Evolutionary conservation across 352 stramenopile species (phyloP).

Genomic region (Pythium coloratum): DNA sequence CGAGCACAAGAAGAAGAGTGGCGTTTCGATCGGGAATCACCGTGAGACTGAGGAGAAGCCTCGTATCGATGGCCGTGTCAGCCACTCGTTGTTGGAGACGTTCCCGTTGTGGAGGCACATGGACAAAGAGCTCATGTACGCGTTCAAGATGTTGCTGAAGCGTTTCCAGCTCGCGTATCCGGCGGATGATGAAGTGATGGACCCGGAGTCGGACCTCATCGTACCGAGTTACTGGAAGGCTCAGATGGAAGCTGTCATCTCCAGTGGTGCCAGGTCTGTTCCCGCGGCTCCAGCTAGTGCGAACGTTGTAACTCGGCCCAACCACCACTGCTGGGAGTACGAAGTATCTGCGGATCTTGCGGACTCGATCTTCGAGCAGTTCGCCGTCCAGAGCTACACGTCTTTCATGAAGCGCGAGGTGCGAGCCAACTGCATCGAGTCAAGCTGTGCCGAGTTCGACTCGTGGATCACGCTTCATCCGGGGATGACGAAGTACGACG

Average conservation of each 20-base stretch:
- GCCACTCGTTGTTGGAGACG: neutral
- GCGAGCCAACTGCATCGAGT: constrained; percentile 14
- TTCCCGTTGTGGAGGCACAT: constrained; percentile 20
- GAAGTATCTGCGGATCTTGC: constrained; percentile 25
- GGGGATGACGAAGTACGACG: neutral
- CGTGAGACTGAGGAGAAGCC: neutral
- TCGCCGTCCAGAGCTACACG: constrained; percentile 31
- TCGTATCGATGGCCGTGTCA: neutral
- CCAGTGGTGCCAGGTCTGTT: neutral
- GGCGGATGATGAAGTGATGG: constrained; percentile 16
- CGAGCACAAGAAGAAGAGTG: neutral
- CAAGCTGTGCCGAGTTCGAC: constrained; percentile 13
- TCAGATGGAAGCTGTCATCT: neutral
- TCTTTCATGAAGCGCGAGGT: constrained; percentile 15
- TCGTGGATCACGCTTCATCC: constrained; percentile 4
- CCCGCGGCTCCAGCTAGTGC: neutral
- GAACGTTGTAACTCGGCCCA: neutral
- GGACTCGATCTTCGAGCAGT: constrained; percentile 33
- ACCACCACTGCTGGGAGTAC: constrained; percentile 30
- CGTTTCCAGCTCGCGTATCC: constrained; percentile 26
- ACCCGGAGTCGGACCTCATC: constrained; percentile 23
- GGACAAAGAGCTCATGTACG: constrained; percentile 23
- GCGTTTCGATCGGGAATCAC: neutral
- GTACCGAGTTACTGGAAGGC: constrained; percentile 12
- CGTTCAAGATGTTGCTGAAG: constrained; percentile 32